Percentiles rank a stretch among this genome's conserved stretches.
phyloP scores from a whole-genome alignment of 768 basidiomycete genomes.

The Ephemerocybe angulata region DNA sequence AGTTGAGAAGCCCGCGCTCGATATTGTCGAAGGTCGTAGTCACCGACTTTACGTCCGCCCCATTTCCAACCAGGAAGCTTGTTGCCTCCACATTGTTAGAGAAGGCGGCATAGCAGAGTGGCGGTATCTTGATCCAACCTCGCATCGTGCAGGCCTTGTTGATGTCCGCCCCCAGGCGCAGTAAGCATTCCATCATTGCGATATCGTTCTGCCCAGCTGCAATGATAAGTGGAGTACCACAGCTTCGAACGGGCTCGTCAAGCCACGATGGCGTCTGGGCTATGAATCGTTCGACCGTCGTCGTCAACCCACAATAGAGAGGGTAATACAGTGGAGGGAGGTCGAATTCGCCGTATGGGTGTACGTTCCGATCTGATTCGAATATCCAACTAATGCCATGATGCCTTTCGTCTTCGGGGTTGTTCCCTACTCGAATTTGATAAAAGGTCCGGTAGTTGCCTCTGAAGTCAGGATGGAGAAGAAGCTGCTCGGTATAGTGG shows the following conservation, averaged over 20 bases:
- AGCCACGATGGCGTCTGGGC: background rate
- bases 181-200: background rate
- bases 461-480: background rate
- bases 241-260: background rate
- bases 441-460: background rate
- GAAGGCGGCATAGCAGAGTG: background rate
- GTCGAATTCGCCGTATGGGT: background rate
- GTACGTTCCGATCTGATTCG: too few species aligned
- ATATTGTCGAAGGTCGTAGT: background rate
- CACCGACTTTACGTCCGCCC: background rate
- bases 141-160: background rate
- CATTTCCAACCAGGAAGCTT: background rate
- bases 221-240: background rate
- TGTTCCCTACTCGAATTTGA: background rate
- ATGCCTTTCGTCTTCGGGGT: too few species aligned
- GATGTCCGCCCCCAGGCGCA: background rate
- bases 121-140: background rate
- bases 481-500: background rate
- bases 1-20: background rate
- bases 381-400: too few species aligned
- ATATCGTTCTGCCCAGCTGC: slow-evolving; percentile 1
- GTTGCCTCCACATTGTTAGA: background rate
- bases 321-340: background rate
- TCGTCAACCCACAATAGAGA: background rate
- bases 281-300: background rate